Evolutionary conservation across 176 grass and related monocot species (phyloP), one percentile per base, ranked within the genome.

Genomic region (Oryza glumipatula): DNA sequence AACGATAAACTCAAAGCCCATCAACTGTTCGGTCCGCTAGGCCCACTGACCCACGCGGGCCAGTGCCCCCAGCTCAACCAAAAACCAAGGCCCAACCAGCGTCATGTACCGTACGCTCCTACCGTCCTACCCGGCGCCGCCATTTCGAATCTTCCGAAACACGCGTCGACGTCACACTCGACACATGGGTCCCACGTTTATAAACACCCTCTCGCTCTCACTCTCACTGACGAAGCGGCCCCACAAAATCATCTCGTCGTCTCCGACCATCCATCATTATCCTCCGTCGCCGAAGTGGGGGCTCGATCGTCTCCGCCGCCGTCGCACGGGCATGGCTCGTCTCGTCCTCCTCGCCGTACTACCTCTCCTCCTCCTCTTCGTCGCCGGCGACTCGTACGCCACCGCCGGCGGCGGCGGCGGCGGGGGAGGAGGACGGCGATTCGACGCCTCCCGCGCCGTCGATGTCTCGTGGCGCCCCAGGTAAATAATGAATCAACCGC

Each of bases 401-500:
- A 71, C 67, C 36, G 36, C 58, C 36, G 36, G 0, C 36, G 5
- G 5, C 71, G 21, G 41, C 22, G 44, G 12, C 71, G 19, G 30
- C 16, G 44, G 17, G 0, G 67, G 23, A 0, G 79, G 45, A 1
- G 67, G 44, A 0, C 73, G 33, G 3, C 56, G 76, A 22, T 85
- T 90, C 84, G 82, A 93, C 45, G 81, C 88, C 58, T 32, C 85
- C 26, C 77, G 70, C 36, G 88, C 84, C 54, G 67, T 48, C 11
- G 77, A 76, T 15, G 81, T 90, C 67, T 93, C 88, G 33, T 90
- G 88, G 91, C 76, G 17, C 47, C 91, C 91, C 36, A 88, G 80
- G 86, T 88, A 68, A 67, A 74, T 32, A 32, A 32, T 32, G 79
- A 68, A 67, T 68, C 65, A 19, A 61, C 12, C 21, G 19, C 51